A percentile compares a stretch with the other conserved stretches of the same genome.
phyloP scores from a whole-genome alignment of 2,329 filamentous ascomycete genomes.

The Aspergillus pseudonomiae region DNA sequence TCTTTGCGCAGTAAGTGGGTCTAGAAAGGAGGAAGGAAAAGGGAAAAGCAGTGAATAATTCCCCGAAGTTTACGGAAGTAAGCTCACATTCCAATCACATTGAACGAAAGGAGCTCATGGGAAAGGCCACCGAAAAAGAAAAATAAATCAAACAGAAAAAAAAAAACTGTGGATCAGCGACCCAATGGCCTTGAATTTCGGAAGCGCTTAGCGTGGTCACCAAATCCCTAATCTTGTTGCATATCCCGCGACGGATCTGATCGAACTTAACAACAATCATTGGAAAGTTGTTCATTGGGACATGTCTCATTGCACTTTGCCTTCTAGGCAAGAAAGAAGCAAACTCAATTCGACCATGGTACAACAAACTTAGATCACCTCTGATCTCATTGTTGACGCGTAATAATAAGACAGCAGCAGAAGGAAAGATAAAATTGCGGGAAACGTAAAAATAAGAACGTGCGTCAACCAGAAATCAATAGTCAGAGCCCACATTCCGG shows the following conservation, averaged over 20 bases:
- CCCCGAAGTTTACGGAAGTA: neutral
- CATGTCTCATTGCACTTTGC: neutral
- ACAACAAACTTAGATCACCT: neutral
- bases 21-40: neutral
- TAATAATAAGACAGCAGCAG: neutral
- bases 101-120: neutral
- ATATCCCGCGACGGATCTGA: neutral
- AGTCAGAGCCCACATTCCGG: neutral
- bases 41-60: neutral
- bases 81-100: neutral
- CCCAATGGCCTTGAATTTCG: neutral
- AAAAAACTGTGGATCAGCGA: neutral
- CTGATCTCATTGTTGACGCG: neutral
- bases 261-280: neutral
- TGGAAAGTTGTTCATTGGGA: neutral
- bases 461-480: constrained; percentile 11
- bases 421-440: constrained; percentile 2
- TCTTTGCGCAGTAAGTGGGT: neutral
- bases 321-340: neutral
- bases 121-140: neutral
- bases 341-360: neutral
- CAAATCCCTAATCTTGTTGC: neutral
- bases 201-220: neutral
- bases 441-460: neutral
- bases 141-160: neutral